Evolutionary conservation across 2,329 filamentous ascomycete species (phyloP), one percentile per base, ranked within the genome.

Genomic region (Pseudogymnoascus sp.): DNA sequence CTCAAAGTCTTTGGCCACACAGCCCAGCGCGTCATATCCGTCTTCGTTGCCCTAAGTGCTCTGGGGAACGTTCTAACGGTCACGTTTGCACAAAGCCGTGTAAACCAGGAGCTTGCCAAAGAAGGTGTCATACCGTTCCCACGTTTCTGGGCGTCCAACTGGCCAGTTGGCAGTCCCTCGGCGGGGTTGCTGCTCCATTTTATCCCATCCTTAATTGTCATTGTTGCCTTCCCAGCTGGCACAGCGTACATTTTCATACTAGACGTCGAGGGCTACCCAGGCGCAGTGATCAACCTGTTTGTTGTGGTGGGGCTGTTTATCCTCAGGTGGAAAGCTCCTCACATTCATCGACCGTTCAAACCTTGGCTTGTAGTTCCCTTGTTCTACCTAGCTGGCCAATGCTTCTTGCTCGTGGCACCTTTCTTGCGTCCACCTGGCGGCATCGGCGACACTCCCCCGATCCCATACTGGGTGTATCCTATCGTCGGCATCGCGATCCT

Each of bases 191-290:
- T 79, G 8, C 78, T 88, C 61, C 82, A 87, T 65, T 87, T 84
- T 70, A 76, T 86, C 28, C 84, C 84, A 26, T 87, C 84, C 2
- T 79, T 79, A n/a, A 73, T 87, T 26, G 79, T 82, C 4, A 83
- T 79, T 43, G 74, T 82, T 0, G 77, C 80, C 1, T 77, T 77
- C 2, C 81, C 81, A 7, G 78, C 79, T 3, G 73, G 73, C 7
- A 68, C 70, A 35, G 72, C 74, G 50, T 75, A 73, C 60, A 37
- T 60, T 41, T 75, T 76, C 67, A 70, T 76, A 24, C 68, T 75
- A 37, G 71, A 76, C 64, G 70, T 76, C 5, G 72, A 72, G 62
- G 71, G 73, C n/a, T 76, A 76, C 62, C 74, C 74, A 0, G 69
- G 70, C 10, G 70, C 71, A 4, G 65, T 74, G 6, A 67, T 75